These are phyloP conservation scores for Lolium perenne DNA, from an alignment of 176 grass and related monocot species.

Conservation along the genomic window DNA sequence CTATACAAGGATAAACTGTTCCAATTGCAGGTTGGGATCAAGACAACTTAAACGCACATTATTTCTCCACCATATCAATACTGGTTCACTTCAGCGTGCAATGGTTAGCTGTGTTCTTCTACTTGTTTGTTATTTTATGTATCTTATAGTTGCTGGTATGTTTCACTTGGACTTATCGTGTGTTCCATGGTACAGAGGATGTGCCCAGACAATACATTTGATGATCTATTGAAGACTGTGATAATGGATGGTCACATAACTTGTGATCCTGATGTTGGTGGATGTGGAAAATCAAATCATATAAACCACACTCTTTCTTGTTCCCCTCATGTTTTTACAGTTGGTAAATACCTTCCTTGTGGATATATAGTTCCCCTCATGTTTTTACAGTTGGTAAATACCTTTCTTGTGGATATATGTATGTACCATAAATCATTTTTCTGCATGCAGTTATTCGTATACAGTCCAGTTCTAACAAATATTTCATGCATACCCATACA, in stretches of 20 bases:
- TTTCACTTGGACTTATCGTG: background rate
- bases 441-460: background rate
- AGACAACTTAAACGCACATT: slow-evolving; percentile 78
- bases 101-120: slow-evolving; percentile 59
- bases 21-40: slow-evolving; percentile 66
- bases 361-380: background rate
- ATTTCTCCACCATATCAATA: slow-evolving; percentile 92
- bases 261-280: slow-evolving; percentile 78
- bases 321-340: slow-evolving; percentile 84
- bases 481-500: background rate
- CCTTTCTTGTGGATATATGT: too few species aligned
- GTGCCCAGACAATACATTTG: slow-evolving; percentile 62
- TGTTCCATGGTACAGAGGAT: slow-evolving; percentile 56
- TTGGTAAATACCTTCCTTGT: slow-evolving; percentile 65
- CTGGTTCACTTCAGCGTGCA: slow-evolving; percentile 68
- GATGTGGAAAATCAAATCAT: slow-evolving; percentile 80
- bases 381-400: too few species aligned
- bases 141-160: slow-evolving; percentile 10
- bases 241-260: slow-evolving; percentile 67
- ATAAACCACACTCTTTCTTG: slow-evolving; percentile 83
- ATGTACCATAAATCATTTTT: background rate
- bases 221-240: slow-evolving; percentile 83
- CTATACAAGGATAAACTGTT: slow-evolving; percentile 77
- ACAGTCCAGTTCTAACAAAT: background rate
- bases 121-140: background rate